Evolutionary conservation across 208 protist genomes (phyloP), one percentile per base, ranked within the genome.

Genomic region (Leptomonas pyrrhocoris): DNA sequence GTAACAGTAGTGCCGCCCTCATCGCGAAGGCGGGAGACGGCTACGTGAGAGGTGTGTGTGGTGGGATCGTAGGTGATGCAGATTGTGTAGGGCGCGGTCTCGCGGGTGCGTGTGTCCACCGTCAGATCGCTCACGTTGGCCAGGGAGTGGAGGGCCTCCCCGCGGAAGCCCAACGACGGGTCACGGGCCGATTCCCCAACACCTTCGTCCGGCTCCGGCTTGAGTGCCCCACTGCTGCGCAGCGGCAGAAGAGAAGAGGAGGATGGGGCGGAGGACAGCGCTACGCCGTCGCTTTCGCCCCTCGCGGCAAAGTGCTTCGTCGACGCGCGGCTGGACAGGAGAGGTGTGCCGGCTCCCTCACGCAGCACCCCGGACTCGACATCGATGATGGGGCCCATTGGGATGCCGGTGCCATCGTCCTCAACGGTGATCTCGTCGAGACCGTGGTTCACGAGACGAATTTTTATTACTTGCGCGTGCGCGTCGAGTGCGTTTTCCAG

Each of bases 91-190:
- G 77, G 73, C 13, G 61, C 66, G 2, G 69, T 85, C 51, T 58
- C 59, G n/a, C 40, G 51, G 53, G 81, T 81, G 73, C 88, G 86
- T 11, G 91, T 93, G 38, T 87, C 78, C 19, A 98, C 69, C 5
- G 73, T 77, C 15, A 98, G 75, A n/a, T 88, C 73, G 61, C 83
- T 84, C 31, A 98, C 23, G 49, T 88, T 68, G 28, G 92, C 95
- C 49, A 99, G 81, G 11, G 95, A 97, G 55, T 95, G 92, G 28
- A 99, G 80, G n/a, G 98, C 98, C 75, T 99, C 98, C 2, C 98
- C 98, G 23, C 98, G 83, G 73, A 99, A 99, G 16, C 98, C 98
- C 0, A 96, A 78, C 30, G 90, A 86, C 2, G 72, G 68, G 50
- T 81, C 76, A 42, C 49, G 28, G 38, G 40, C 40, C 5, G 55